Base-by-base conservation (phyloP, 2,329 filamentous ascomycete species). In the Cladosporium sp. region DNA sequence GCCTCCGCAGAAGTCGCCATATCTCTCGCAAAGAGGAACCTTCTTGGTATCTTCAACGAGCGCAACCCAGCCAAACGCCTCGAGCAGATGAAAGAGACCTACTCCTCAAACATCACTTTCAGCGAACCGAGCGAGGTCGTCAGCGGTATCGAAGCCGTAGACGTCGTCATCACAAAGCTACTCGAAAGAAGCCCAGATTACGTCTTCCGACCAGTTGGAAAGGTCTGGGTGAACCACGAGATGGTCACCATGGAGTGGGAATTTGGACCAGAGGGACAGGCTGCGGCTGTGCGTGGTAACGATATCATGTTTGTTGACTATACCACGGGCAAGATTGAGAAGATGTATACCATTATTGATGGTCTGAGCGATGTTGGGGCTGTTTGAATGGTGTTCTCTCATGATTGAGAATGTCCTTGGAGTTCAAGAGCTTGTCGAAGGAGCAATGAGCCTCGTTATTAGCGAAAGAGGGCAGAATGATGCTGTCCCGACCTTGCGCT, bases 331-430 rank as follows among this genome's bases (percentile, higher is more conserved):
- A 27, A 29, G 25, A 42, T 42, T n/a, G 39, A 30, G 3, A 42
- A 27, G n/a, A 42, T 42, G 39, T 42, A 42, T 25, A 42, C 39
- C 8, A 42, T 42, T 20, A 42, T 42, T 13, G 9, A 30, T 3
- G 39, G 39, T 4, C 4, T 42, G 7, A 30, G 39, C 27, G 25
- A 42, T 42, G 22, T 16, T 27, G 6, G 9, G 1, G 13, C n/a
- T 1, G n/a, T 15, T 7, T 42, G 15, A 42, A 7, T 27, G 22
- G 22, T 9, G n/a, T n/a, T n/a, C n/a, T n/a, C n/a, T n/a, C n/a
- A n/a, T n/a, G n/a, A n/a, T n/a, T n/a, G n/a, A n/a, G n/a, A n/a
- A n/a, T n/a, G n/a, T n/a, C n/a, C n/a, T n/a, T n/a, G n/a, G n/a
- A n/a, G n/a, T n/a, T n/a, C n/a, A n/a, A n/a, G n/a, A n/a, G n/a